Percentiles rank a stretch among this genome's conserved stretches.
phyloP scores from a whole-genome alignment of 1,284 basidiomycete species.

The Melampsora americana region DNA sequence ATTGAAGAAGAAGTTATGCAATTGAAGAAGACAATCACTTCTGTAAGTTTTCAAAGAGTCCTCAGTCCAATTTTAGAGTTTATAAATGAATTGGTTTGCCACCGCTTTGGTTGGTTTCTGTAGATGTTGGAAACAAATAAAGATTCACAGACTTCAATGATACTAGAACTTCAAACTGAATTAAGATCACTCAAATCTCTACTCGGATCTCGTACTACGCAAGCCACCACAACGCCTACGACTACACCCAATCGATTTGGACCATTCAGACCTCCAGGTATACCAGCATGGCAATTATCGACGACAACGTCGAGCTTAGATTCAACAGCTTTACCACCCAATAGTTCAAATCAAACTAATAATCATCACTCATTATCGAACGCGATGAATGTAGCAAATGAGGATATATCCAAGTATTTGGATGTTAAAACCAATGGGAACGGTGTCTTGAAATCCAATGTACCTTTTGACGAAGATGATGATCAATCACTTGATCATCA shows the following conservation, averaged over 20 bases:
- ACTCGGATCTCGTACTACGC: slow-evolving; percentile 11
- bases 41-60: slow-evolving; percentile 4
- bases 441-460: background rate
- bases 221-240: slow-evolving; percentile 8
- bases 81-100: background rate
- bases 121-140: slow-evolving; percentile 16
- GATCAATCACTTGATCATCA: background rate
- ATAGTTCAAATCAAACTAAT: background rate
- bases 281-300: slow-evolving; percentile 37
- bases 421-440: too few relatives aligned
- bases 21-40: slow-evolving; percentile 13
- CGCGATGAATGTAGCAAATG: too few relatives aligned
- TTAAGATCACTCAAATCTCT: slow-evolving; percentile 38
- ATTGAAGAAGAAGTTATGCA: slow-evolving; percentile 21
- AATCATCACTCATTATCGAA: background rate
- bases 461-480: background rate
- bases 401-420: too few relatives aligned
- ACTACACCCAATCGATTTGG: slow-evolving; percentile 16
- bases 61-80: background rate
- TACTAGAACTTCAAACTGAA: slow-evolving; percentile 34
- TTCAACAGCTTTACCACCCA: background rate
- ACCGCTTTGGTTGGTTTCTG: background rate
- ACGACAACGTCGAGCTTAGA: background rate
- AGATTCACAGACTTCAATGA: slow-evolving; percentile 21
- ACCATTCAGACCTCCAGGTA: slow-evolving; percentile 13